phyloP scores from a whole-genome alignment of 208 protist species.

The Trypanosoma grayi region DNA sequence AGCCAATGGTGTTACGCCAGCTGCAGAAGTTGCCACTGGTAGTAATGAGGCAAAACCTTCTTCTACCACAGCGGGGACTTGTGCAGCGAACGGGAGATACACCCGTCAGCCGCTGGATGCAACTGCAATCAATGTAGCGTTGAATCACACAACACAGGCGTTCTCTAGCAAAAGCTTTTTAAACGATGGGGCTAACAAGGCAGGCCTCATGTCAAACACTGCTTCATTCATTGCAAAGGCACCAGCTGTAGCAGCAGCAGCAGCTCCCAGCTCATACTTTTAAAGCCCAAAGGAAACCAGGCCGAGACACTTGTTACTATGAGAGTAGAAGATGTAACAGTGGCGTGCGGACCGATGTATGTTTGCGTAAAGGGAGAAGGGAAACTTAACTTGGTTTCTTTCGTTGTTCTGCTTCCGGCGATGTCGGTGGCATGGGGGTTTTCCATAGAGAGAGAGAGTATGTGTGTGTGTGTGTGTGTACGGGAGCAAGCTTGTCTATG shows the following conservation, averaged over 20 bases:
- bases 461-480: not conserved
- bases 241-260: not conserved
- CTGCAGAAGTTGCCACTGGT: not conserved
- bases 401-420: not conserved
- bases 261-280: constrained; percentile 45
- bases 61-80: not conserved
- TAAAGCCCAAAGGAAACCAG: constrained; percentile 5
- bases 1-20: not conserved
- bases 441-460: not conserved
- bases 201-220: constrained; percentile 8
- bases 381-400: not conserved
- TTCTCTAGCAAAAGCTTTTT: constrained; percentile 48
- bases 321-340: not conserved
- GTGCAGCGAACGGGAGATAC: not conserved
- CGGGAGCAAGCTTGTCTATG: not conserved
- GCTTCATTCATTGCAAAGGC: constrained; percentile 12
- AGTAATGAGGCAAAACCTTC: not conserved
- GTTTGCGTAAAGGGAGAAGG: not conserved
- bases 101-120: constrained; percentile 9
- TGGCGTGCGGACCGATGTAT: no score
- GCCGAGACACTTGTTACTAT: not conserved
- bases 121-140: constrained; percentile 7
- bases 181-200: constrained; percentile 1
- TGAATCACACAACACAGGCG: constrained; percentile 1
- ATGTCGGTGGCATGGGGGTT: not conserved